phyloP scores from a whole-genome alignment of 2,329 filamentous ascomycete genomes.

The Zymoseptoria passerinii region DNA sequence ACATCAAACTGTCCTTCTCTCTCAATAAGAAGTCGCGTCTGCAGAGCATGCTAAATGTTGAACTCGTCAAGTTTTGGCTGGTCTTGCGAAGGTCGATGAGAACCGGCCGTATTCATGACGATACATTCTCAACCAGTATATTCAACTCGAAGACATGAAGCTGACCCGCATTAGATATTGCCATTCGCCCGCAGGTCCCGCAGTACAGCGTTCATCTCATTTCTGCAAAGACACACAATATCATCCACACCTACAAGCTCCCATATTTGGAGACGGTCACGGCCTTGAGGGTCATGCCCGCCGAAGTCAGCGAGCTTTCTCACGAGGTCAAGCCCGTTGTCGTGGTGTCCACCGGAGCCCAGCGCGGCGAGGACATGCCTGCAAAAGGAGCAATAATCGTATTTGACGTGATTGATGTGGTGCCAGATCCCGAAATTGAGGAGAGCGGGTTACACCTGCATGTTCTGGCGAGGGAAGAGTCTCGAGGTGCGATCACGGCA shows the following conservation, averaged over 20 bases:
- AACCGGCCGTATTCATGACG: background rate
- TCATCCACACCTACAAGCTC: slow-evolving; percentile 68
- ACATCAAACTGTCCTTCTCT: slow-evolving; percentile 21
- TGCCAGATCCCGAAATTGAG: slow-evolving; percentile 75
- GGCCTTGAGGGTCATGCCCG: slow-evolving; percentile 70
- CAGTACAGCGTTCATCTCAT: slow-evolving; percentile 70
- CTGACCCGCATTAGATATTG: slow-evolving; percentile 34
- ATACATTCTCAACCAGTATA: background rate
- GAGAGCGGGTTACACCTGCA: slow-evolving; percentile 83
- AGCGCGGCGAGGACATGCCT: slow-evolving; percentile 84
- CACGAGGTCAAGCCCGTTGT: slow-evolving; percentile 78
- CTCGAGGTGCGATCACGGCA: slow-evolving; percentile 84
- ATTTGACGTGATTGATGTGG: slow-evolving; percentile 84
- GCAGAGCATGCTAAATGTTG: slow-evolving; percentile 22
- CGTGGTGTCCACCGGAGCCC: slow-evolving; percentile 73
- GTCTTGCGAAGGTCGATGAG: background rate
- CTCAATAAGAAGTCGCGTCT: slow-evolving; percentile 19
- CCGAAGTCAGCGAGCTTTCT: slow-evolving; percentile 86
- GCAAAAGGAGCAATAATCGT: slow-evolving; percentile 80
- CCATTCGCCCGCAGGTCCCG: slow-evolving; percentile 58
- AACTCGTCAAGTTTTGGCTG: background rate
- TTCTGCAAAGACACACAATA: slow-evolving; percentile 65
- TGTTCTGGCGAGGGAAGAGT: slow-evolving; percentile 78
- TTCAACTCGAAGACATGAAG: background rate
- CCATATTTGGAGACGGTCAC: slow-evolving; percentile 70